Conservation (phyloP, 768 basidiomycete genomes). For the Chlorophyllum brunneum region DNA sequence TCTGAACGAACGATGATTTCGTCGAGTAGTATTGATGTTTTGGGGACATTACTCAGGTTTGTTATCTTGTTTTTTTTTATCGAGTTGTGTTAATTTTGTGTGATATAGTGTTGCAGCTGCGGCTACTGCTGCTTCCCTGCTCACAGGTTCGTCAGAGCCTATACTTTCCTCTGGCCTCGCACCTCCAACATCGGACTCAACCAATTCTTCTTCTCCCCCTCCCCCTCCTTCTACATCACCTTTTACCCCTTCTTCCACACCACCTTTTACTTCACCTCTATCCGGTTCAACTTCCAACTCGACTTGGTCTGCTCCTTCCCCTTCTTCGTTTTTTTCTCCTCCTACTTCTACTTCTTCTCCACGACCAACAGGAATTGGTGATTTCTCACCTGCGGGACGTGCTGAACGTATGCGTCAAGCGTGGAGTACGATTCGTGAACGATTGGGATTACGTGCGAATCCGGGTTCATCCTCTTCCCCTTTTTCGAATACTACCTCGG, state of each 20-base stretch:
- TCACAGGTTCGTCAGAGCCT: slow-evolving; percentile 68
- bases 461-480: slow-evolving; percentile 20
- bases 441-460: slow-evolving; percentile 48
- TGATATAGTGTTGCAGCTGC: slow-evolving; percentile 75
- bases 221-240: slow-evolving; percentile 4
- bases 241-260: slow-evolving; percentile 25
- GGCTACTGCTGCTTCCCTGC: slow-evolving; percentile 82
- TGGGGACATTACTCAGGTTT: slow-evolving; percentile 80
- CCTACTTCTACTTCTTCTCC: slow-evolving; percentile 11
- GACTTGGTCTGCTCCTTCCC: slow-evolving; percentile 17
- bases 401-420: slow-evolving; percentile 56
- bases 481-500: slow-evolving; percentile 11
- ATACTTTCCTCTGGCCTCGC: slow-evolving; percentile 57
- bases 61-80: slow-evolving; percentile 18
- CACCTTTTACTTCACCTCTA: slow-evolving; percentile 27
- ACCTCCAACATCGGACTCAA: slow-evolving; percentile 23
- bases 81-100: not conserved
- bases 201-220: slow-evolving; percentile 7
- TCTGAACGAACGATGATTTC: slow-evolving; percentile 38
- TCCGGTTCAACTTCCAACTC: slow-evolving; percentile 16
- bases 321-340: slow-evolving; percentile 35
- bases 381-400: slow-evolving; percentile 28
- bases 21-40: slow-evolving; percentile 74
- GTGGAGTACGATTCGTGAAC: slow-evolving; percentile 67
- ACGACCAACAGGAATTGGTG: slow-evolving; percentile 36